phyloP scores from a whole-genome alignment of 345 rosid genomes.

The Bruguiera sexangula region DNA sequence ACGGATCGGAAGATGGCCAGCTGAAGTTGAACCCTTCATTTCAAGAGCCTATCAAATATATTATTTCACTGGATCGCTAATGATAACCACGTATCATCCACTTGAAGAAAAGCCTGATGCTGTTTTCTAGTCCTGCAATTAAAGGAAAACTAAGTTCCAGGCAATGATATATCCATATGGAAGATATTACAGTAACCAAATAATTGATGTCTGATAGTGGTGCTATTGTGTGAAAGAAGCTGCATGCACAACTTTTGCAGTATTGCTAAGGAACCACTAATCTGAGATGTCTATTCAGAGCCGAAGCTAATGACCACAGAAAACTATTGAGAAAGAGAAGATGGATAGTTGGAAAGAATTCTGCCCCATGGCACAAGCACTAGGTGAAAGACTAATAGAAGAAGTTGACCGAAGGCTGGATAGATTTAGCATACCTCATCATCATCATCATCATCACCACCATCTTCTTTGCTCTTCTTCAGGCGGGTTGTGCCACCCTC shows the following conservation, averaged over 20 bases:
- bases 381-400: background rate
- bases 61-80: background rate
- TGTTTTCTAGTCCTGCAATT: conserved; percentile 4
- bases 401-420: background rate
- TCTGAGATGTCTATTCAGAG: no score
- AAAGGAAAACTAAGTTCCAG: background rate
- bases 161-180: background rate
- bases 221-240: no score
- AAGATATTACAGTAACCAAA: no score
- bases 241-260: no score
- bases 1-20: background rate
- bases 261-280: no score
- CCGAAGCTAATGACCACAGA: no score
- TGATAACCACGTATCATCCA: background rate
- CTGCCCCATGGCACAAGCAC: background rate
- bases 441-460: conserved; percentile 48
- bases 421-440: conserved; percentile 43
- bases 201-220: no score
- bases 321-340: no score
- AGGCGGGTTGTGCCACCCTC: conserved; percentile 89
- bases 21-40: background rate
- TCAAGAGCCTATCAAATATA: background rate
- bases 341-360: no score
- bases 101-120: background rate
- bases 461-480: conserved; percentile 75